Conservation (phyloP, 2,329 filamentous ascomycete genomes). For the Phialophora expanda region DNA sequence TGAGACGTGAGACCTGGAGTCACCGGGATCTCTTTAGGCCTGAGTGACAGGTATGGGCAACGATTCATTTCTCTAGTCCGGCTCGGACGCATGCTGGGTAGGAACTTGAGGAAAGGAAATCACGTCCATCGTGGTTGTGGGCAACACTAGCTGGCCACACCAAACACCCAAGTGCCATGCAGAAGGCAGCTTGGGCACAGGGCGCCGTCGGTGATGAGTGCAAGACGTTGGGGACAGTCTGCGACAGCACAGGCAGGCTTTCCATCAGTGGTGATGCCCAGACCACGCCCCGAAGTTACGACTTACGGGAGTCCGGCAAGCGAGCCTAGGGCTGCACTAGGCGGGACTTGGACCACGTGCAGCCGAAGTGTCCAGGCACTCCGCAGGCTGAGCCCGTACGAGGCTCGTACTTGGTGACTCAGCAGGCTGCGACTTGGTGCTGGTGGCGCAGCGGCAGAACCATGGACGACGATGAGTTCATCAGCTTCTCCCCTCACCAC, state of each 20-base stretch:
- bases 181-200: neutral
- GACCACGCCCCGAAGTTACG: neutral
- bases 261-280: neutral
- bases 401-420: neutral
- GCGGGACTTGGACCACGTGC: neutral
- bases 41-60: no score
- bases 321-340: neutral
- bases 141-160: neutral
- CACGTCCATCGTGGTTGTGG: neutral
- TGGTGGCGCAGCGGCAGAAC: neutral
- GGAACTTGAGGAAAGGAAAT: no score
- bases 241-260: no score
- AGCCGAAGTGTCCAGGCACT: neutral
- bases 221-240: neutral
- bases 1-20: neutral
- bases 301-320: no score
- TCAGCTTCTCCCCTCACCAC: neutral
- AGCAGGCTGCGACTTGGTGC: neutral
- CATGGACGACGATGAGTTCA: slow-evolving; percentile 5
- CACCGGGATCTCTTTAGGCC: no score
- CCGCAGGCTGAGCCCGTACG: neutral
- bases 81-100: no score
- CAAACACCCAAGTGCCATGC: neutral
- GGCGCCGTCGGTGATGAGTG: neutral
- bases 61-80: no score